Evolutionary conservation across 331 rosid genomes (phyloP).

Genomic region (Rhamnella rubrinervis): DNA sequence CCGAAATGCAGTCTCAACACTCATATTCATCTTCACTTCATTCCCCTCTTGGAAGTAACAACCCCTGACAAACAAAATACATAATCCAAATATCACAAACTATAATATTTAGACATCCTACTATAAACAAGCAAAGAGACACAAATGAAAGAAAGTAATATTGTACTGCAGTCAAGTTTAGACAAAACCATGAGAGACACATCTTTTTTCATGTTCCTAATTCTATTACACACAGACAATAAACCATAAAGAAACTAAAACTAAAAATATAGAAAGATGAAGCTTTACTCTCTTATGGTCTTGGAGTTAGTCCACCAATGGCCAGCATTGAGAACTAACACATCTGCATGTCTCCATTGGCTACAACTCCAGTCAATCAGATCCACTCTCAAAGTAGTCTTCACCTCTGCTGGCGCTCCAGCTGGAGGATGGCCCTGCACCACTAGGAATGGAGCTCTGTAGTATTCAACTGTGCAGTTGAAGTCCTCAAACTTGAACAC

Average conservation of each 20-base stretch:
- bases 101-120: not conserved
- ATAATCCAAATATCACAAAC: not conserved
- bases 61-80: slow-evolving; percentile 47
- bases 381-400: slow-evolving; percentile 61
- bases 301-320: slow-evolving; percentile 89
- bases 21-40: slow-evolving; percentile 77
- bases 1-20: slow-evolving; percentile 55
- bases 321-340: slow-evolving; percentile 79
- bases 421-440: slow-evolving; percentile 76
- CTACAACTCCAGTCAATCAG: slow-evolving; percentile 65
- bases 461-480: slow-evolving; percentile 86
- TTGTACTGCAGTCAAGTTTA: no score
- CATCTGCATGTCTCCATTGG: slow-evolving; percentile 73
- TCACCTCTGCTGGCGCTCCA: slow-evolving; percentile 53
- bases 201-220: no score
- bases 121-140: no score
- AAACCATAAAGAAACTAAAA: no score
- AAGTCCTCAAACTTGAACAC: slow-evolving; percentile 70
- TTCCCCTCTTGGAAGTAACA: slow-evolving; percentile 78
- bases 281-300: slow-evolving; percentile 59
- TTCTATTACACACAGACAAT: no score
- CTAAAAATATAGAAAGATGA: slow-evolving; percentile 6
- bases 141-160: no score
- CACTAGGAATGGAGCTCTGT: slow-evolving; percentile 82
- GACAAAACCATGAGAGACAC: no score